A percentile compares a stretch with the other conserved stretches of the same genome.
Evolutionary conservation across 164 flowering plant genomes (phyloP).

Genomic region (Sedum album): DNA sequence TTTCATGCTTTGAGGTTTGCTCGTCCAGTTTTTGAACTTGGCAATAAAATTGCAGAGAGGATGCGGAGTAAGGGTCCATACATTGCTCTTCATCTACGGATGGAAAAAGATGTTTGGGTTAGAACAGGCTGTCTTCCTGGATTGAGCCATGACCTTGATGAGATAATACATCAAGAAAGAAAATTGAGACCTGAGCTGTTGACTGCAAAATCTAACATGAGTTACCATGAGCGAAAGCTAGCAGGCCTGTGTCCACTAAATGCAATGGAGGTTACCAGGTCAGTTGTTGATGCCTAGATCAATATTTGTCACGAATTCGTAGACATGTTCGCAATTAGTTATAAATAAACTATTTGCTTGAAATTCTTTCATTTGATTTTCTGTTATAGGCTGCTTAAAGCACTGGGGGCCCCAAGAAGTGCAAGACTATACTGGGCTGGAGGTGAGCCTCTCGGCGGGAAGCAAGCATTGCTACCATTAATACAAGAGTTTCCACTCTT

Average conservation of each 20-base stretch:
- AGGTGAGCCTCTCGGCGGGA: constrained; percentile 83
- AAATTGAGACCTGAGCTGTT: constrained; percentile 70
- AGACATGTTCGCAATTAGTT: background rate
- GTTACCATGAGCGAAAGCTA: constrained; percentile 84
- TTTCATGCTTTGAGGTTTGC: constrained; percentile 86
- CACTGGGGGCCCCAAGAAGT: constrained; percentile 78
- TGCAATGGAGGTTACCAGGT: constrained; percentile 81
- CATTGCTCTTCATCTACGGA: constrained; percentile 82
- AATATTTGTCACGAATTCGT: background rate
- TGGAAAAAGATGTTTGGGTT: constrained; percentile 99
- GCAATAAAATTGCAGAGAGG: constrained; percentile 77
- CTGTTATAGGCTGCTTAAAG: constrained; percentile 68
- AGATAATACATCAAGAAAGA: constrained; percentile 63
- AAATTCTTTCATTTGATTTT: background rate
- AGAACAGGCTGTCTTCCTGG: constrained; percentile 98
- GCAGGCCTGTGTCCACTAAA: constrained; percentile 95
- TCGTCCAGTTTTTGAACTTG: constrained; percentile 60
- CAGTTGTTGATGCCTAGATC: background rate
- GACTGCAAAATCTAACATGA: constrained; percentile 88
- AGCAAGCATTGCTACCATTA: constrained; percentile 66
- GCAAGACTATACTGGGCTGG: constrained; percentile 93
- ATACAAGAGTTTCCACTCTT: constrained; percentile 63
- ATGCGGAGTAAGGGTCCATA: constrained; percentile 84
- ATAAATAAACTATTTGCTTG: background rate
- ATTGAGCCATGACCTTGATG: constrained; percentile 59